Evolutionary conservation across 495 filamentous ascomycete species (phyloP).

Genomic region (Neurospora sp.): DNA sequence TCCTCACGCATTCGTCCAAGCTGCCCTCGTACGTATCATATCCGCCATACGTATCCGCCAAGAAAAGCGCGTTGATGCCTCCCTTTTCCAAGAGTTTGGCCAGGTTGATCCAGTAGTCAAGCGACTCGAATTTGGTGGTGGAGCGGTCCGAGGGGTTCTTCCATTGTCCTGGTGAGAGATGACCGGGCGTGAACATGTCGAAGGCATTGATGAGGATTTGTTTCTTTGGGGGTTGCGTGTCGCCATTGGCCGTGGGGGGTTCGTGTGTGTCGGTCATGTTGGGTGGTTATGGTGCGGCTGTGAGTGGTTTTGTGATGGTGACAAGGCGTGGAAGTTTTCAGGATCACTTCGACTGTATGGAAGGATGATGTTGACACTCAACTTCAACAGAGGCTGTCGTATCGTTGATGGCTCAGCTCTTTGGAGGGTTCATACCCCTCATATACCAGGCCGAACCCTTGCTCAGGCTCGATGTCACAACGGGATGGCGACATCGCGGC

Average conservation of each 20-base stretch:
- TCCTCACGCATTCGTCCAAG: slow-evolving; percentile 34
- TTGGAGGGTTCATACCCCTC: background rate
- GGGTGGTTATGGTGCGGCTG: background rate
- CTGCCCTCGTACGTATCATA: slow-evolving; percentile 47
- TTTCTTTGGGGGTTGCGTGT: slow-evolving; percentile 13
- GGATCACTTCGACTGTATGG: background rate
- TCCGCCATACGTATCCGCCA: slow-evolving; percentile 52
- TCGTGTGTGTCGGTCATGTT: background rate
- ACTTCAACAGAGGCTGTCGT: background rate
- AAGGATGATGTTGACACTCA: background rate
- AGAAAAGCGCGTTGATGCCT: slow-evolving; percentile 49
- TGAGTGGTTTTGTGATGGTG: background rate
- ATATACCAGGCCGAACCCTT: background rate
- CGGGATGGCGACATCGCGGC: background rate
- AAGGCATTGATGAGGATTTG: slow-evolving; percentile 37
- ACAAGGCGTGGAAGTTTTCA: background rate
- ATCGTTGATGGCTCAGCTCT: background rate
- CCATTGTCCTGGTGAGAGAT: slow-evolving; percentile 36
- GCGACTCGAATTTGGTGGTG: slow-evolving; percentile 38
- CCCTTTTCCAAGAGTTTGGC: slow-evolving; percentile 50
- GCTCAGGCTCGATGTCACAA: background rate
- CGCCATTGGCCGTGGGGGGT: background rate
- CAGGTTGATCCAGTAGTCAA: slow-evolving; percentile 51
- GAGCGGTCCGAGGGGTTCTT: slow-evolving; percentile 49
- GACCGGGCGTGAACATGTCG: slow-evolving; percentile 34